phyloP scores from a whole-genome alignment of 371 early-diverging fungal species.

The Caulochytrium protostelioides region DNA sequence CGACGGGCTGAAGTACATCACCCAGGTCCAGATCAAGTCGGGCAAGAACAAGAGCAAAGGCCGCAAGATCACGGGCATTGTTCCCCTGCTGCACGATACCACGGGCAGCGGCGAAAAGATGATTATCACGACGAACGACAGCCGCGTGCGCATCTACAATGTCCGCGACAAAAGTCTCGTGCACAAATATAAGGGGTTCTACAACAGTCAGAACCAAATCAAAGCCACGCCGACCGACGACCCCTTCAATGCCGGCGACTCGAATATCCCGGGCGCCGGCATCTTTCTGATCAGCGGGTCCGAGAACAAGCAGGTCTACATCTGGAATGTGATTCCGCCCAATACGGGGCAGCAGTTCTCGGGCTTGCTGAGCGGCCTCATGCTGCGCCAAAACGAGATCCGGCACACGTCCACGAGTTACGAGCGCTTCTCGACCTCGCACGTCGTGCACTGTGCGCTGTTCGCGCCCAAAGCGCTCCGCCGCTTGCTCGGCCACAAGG shows the following conservation, averaged over 20 bases:
- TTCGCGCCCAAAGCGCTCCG: conserved; percentile 10
- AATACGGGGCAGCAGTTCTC: conserved; percentile 1
- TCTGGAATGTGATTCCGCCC: conserved; percentile 41
- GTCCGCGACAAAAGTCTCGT: conserved; percentile 45
- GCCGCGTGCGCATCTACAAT: conserved; percentile 49
- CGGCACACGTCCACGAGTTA: conserved; percentile 3
- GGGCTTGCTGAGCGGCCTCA: conserved; percentile 8
- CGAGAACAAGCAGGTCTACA: conserved; percentile 47
- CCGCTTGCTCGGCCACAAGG: background rate
- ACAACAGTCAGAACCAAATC: conserved; percentile 40
- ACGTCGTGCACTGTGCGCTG: conserved; percentile 4
- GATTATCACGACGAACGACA: conserved; percentile 60
- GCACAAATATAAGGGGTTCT: conserved; percentile 52
- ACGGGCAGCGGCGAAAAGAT: conserved; percentile 11
- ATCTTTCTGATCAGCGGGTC: conserved; percentile 55
- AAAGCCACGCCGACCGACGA: conserved; percentile 43
- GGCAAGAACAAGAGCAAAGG: conserved; percentile 28
- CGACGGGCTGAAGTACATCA: conserved; percentile 50
- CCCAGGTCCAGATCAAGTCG: conserved; percentile 47
- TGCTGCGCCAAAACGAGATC: conserved; percentile 15
- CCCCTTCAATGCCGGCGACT: no score
- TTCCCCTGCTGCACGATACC: conserved; percentile 3
- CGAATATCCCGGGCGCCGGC: no score
- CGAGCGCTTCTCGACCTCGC: conserved; percentile 10
- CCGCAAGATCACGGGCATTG: conserved; percentile 38